Base-by-base conservation (phyloP, 805 yeast genomes). In the Candida oleophila region DNA sequence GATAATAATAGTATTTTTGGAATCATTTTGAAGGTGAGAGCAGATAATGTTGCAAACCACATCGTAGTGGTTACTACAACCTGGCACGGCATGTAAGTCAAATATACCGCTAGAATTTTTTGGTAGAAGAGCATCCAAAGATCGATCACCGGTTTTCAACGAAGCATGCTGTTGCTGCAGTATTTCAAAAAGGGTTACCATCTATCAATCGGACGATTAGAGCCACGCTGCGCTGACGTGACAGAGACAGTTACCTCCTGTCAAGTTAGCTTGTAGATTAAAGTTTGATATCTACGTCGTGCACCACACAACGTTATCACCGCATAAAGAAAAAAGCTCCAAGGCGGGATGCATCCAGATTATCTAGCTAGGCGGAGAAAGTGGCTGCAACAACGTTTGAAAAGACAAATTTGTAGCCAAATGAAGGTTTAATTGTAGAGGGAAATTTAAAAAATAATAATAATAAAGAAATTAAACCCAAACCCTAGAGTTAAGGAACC, bases 21-120 rank as follows among this genome's bases (percentile, higher is more conserved):
- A 38, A 7, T 56, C 44, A 7, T 39, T 21, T 18, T 37, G 35
- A 21, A 71, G 55, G 47, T 71, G 74, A 11, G 66, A 58, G 8
- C 56, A 53, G 5, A 69, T 53, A 9, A 68, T 39, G n/a, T 59
- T 54, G 18, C 55, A 51, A 11, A 59, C 44, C 21, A 66, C 49
- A 3, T 56, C 49, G 41, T 54, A 55, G 36, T 55, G 43, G 0
- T 57, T 62, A 12, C 45, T 38, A 49, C 62, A 56, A 3, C 61
- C 60, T 3, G 76, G 73, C n/a, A 68, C 66, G 2, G 66, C 49
- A 51, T 70, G 75, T 49, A 70, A 53, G 47, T 71, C 76, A 42
- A 62, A 61, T 5, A 71, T 51, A 9, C 68, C 66, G 38, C 50
- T 55, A 32, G 38, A 36, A 21, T 44, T 41, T 7, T 51, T 56